Conservation (phyloP, 2,329 filamentous ascomycete genomes). For the Lachnellula arida region DNA sequence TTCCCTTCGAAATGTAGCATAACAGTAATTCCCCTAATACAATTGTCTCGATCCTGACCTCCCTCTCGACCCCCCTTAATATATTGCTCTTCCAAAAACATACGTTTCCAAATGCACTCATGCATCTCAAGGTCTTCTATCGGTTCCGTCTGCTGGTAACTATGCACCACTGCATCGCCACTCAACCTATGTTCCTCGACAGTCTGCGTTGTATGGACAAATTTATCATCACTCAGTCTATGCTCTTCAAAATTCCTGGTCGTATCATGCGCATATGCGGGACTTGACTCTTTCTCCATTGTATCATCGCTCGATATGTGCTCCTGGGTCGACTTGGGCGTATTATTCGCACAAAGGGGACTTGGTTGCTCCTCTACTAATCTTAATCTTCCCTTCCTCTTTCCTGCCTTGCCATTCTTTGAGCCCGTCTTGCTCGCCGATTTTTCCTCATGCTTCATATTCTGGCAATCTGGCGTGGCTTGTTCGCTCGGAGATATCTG, state of each 20-base stretch:
- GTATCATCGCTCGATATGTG: constrained; percentile 7
- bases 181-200: background rate
- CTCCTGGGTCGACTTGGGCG: background rate
- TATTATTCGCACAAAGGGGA: constrained; percentile 1
- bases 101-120: constrained; percentile 23
- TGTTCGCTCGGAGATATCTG: background rate
- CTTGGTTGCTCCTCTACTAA: constrained; percentile 9
- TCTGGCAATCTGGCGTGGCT: background rate
- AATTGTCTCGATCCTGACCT: background rate
- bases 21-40: constrained; percentile 23
- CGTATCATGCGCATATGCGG: background rate
- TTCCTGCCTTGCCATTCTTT: background rate
- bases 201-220: background rate
- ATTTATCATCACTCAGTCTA: constrained; percentile 3
- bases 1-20: constrained; percentile 19
- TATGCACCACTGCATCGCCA: background rate
- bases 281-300: background rate
- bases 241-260: constrained; percentile 3
- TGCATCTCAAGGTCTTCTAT: constrained; percentile 9
- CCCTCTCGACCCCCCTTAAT: background rate
- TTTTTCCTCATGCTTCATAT: background rate
- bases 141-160: background rate
- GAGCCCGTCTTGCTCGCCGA: background rate
- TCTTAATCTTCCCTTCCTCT: constrained; percentile 8
- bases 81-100: constrained; percentile 10